Conservation (phyloP, 2,329 filamentous ascomycete species). For the Coniochaeta ligniaria region DNA sequence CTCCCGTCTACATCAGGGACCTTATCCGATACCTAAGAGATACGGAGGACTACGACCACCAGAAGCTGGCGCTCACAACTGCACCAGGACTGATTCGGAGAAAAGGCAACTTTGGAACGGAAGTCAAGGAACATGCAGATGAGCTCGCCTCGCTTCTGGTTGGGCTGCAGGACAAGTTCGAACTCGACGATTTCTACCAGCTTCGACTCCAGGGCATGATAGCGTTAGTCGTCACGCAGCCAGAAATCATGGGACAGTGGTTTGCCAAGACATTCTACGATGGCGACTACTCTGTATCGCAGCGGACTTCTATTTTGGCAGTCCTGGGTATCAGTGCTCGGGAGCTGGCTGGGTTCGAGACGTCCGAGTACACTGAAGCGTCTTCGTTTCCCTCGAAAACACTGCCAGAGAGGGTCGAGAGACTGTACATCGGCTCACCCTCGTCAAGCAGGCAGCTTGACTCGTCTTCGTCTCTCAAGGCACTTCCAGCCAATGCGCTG, state of each 20-base stretch:
- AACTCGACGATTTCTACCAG: conserved; percentile 70
- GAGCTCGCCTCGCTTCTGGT: conserved; percentile 72
- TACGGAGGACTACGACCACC: conserved; percentile 75
- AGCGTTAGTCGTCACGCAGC: conserved; percentile 69
- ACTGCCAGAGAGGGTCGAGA: conserved; percentile 67
- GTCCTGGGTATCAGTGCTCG: conserved; percentile 75
- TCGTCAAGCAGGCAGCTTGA: conserved; percentile 12
- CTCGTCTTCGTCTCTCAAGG: conserved; percentile 33
- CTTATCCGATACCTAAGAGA: conserved; percentile 73
- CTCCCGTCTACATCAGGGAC: conserved; percentile 87
- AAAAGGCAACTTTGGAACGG: conserved; percentile 81
- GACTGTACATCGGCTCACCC: conserved; percentile 49
- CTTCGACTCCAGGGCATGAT: conserved; percentile 75
- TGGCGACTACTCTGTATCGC: conserved; percentile 82
- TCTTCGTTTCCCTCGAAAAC: conserved; percentile 71
- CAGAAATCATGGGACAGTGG: conserved; percentile 73
- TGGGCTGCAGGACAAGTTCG: conserved; percentile 78
- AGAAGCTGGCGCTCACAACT: conserved; percentile 69
- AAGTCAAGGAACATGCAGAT: conserved; percentile 76
- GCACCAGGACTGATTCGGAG: conserved; percentile 77
- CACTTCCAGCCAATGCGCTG: conserved; percentile 52
- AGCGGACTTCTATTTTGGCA: conserved; percentile 75
- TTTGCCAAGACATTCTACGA: conserved; percentile 81
- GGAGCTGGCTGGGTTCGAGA: conserved; percentile 73
- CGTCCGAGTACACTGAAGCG: conserved; percentile 40